Evolutionary conservation across 1,139 yeast genomes (phyloP).

Genomic region (Lodderomyces pseudojiufengensis): DNA sequence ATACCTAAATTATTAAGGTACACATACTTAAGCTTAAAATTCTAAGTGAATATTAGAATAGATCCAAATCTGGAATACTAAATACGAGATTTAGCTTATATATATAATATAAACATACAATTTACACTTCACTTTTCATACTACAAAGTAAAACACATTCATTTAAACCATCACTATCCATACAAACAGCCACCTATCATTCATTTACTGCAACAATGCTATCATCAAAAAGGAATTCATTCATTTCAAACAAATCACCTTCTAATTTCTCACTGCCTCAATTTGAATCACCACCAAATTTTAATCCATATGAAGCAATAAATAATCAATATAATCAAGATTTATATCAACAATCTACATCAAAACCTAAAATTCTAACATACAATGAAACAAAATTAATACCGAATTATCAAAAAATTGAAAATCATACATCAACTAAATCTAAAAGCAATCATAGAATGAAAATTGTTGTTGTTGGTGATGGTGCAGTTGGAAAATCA

Average conservation of each 20-base stretch:
- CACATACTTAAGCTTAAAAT: no score
- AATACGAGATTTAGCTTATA: no score
- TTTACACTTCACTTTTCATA: no score
- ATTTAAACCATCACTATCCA: no score
- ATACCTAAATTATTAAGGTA: no score
- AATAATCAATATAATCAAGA: slow-evolving; percentile 28
- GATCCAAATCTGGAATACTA: no score
- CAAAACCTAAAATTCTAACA: slow-evolving; percentile 29
- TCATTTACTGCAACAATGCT: no score
- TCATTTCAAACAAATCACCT: slow-evolving; percentile 6
- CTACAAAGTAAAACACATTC: no score
- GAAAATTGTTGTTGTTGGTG: slow-evolving; percentile 87
- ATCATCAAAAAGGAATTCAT: slow-evolving; percentile 4
- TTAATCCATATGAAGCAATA: slow-evolving; percentile 6
- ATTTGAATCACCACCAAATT: slow-evolving; percentile 1
- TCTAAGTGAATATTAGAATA: no score
- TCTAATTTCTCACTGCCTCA: slow-evolving; percentile 1
- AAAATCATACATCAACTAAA: slow-evolving; percentile 21
- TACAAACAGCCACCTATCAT: no score
- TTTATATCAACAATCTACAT: slow-evolving; percentile 12
- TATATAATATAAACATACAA: no score
- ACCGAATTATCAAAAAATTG: slow-evolving; percentile 34
- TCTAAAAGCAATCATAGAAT: slow-evolving; percentile 39
- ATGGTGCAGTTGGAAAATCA: slow-evolving; percentile 94
- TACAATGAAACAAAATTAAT: slow-evolving; percentile 35